Evolutionary conservation across 768 basidiomycete genomes (phyloP), one percentile per base, ranked within the genome.

Genomic region (Leccinum barrowsii): DNA sequence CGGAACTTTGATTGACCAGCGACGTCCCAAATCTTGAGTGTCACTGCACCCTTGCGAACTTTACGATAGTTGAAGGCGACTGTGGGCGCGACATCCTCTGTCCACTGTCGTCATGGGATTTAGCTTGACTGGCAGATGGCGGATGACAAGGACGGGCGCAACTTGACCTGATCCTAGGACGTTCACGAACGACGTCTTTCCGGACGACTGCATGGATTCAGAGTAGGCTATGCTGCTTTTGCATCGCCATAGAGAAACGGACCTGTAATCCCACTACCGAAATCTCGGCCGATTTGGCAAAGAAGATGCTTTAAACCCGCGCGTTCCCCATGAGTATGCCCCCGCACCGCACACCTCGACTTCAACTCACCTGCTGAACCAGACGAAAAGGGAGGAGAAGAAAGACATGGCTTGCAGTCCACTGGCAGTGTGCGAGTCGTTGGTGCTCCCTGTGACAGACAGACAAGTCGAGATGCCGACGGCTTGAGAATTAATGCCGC

Each of bases 31-130:
- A 97, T 85, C 72, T 94, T 96, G 68, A 97, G 77, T 1, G 90
- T 92, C 1, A 96, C 86, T 59, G 93, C 95, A 12, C 92, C 93
- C 67, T 92, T 93, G 61, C 87, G 79, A 12, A 96, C 86, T 71
- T 91, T 92, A 19, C 91, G 82, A 66, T 94, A 86, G 65, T 94
- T 94, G 78, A 94, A 97, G 7, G 94, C 92, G 21, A 97, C 90
- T 1, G 94, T 97, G 1, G 94, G 94, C 0, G 94, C 94, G n/a
- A 94, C 92, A 55, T 96, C 94, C 77, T 95, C 92, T 59, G 90
- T 92, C 90, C 92, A 97, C 85, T 95, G 73, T 37, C 17, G 40
- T 51, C 35, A 30, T 37, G 34, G n/a, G 28, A 55, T 52, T 42
- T 47, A 61, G 58, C 15, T 37, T 11, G 17, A 17, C 8, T 54